phyloP scores from a whole-genome alignment of 108 stramenopile species.

The Pseudonitzschia multiseries region DNA sequence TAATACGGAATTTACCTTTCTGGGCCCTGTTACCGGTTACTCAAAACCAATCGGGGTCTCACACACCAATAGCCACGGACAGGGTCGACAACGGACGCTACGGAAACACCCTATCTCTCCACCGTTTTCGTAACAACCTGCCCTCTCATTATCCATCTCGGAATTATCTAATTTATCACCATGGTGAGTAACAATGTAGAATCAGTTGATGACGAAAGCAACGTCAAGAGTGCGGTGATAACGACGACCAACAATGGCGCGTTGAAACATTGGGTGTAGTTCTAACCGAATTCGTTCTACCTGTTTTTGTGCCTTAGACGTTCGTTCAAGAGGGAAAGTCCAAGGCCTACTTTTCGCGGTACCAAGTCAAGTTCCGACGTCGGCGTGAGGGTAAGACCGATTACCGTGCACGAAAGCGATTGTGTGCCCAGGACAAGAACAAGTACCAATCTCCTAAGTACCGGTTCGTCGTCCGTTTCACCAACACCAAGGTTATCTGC shows the following conservation, averaged over 20 bases:
- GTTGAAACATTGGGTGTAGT: too few species aligned
- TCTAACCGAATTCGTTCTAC: not conserved
- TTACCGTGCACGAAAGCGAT: slow-evolving; percentile 98
- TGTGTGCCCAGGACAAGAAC: slow-evolving; percentile 98
- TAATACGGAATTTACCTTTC: too few species aligned
- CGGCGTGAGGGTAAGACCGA: slow-evolving; percentile 99
- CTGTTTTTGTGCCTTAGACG: slow-evolving; percentile 13
- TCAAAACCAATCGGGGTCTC: not conserved
- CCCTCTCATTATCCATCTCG: not conserved
- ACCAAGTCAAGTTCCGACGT: slow-evolving; percentile 99
- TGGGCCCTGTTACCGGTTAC: slow-evolving; percentile 11
- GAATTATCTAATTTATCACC: not conserved
- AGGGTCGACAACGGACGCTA: not conserved
- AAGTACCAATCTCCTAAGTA: slow-evolving; percentile 99
- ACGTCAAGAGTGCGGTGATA: too few species aligned
- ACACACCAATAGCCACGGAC: not conserved
- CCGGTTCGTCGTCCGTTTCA: slow-evolving; percentile 96
- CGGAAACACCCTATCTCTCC: not conserved
- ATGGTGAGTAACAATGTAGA: not conserved
- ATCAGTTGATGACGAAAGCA: not conserved
- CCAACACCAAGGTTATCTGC: slow-evolving; percentile 91
- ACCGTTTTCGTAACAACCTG: not conserved
- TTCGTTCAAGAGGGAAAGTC: slow-evolving; percentile 96
- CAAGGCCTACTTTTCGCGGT: slow-evolving; percentile 98
- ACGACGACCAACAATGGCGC: too few species aligned